Conservation (phyloP, 139 green algal genomes). For the Picochlorum sp. region DNA sequence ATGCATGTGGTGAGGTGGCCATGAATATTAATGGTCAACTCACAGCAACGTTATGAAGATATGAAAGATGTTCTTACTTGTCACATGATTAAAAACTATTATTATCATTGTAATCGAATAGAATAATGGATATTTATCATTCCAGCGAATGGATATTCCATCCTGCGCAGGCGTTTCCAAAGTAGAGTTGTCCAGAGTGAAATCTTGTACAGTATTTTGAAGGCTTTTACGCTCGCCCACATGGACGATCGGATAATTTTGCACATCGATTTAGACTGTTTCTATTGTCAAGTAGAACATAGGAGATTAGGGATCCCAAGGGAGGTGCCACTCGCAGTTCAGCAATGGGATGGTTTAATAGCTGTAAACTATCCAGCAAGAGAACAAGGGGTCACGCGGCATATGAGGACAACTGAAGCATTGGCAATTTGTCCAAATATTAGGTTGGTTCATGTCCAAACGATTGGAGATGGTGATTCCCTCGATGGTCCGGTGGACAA, state of each 20-base stretch:
- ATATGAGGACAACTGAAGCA: conserved; percentile 69
- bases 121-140: too few species aligned
- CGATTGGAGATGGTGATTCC: conserved; percentile 41
- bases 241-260: conserved; percentile 34
- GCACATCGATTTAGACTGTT: conserved; percentile 60
- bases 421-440: conserved; percentile 68
- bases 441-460: conserved; percentile 76
- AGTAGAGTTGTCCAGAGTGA: too few species aligned
- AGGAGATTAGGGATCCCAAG: conserved; percentile 55
- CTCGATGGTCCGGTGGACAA: background rate
- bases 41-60: too few species aligned
- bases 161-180: too few species aligned
- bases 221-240: too few species aligned
- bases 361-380: conserved; percentile 87
- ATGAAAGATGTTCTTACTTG: too few species aligned
- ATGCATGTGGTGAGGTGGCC: too few species aligned
- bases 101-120: too few species aligned
- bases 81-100: too few species aligned
- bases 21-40: too few species aligned
- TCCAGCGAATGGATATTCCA: too few species aligned
- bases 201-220: too few species aligned
- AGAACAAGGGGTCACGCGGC: conserved; percentile 61
- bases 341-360: conserved; percentile 80
- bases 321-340: conserved; percentile 63
- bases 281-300: conserved; percentile 71